A percentile compares a stretch with the other conserved stretches of the same genome.
Evolutionary conservation across 2,329 filamentous ascomycete species (phyloP).

Genomic region (Trichoderma breve): DNA sequence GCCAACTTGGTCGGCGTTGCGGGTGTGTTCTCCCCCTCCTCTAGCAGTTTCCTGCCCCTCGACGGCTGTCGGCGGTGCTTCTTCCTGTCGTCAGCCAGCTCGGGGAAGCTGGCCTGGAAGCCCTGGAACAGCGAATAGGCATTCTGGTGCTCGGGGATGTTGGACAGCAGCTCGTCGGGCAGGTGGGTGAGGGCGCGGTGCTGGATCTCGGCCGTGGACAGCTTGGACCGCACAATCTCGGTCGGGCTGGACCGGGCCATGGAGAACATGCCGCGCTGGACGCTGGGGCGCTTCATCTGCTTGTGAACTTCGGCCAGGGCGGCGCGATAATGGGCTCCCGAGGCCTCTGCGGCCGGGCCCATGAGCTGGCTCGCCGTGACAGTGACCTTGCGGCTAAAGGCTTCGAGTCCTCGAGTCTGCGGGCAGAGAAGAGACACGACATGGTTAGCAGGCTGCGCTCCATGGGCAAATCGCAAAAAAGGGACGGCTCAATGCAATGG

Average conservation of each 20-base stretch:
- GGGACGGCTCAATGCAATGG: conserved; percentile 25
- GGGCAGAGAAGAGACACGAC: not conserved
- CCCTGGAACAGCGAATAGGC: conserved; percentile 94
- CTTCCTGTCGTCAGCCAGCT: conserved; percentile 65
- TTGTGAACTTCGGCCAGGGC: conserved; percentile 88
- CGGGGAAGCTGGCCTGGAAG: conserved; percentile 85
- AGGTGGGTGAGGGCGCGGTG: conserved; percentile 86
- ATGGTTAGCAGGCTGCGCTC: conserved; percentile 13
- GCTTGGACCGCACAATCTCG: conserved; percentile 85
- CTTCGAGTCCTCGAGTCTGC: conserved; percentile 83
- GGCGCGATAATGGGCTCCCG: conserved; percentile 71
- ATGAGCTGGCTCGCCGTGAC: conserved; percentile 91
- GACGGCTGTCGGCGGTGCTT: conserved; percentile 70
- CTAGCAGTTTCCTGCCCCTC: conserved; percentile 72
- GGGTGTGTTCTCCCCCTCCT: conserved; percentile 55
- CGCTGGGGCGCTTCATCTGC: conserved; percentile 76
- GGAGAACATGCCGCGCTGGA: conserved; percentile 88
- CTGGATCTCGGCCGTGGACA: conserved; percentile 90
- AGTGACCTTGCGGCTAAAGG: conserved; percentile 91
- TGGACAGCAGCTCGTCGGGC: conserved; percentile 82
- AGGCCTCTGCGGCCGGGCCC: conserved; percentile 55
- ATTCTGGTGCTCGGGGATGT: conserved; percentile 84
- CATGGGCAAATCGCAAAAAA: conserved; percentile 31
- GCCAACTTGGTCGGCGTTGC: conserved; percentile 64
- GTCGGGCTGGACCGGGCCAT: conserved; percentile 90